Base-by-base conservation (phyloP, 2,329 filamentous ascomycete species). In the Metarhizium brunneum region DNA sequence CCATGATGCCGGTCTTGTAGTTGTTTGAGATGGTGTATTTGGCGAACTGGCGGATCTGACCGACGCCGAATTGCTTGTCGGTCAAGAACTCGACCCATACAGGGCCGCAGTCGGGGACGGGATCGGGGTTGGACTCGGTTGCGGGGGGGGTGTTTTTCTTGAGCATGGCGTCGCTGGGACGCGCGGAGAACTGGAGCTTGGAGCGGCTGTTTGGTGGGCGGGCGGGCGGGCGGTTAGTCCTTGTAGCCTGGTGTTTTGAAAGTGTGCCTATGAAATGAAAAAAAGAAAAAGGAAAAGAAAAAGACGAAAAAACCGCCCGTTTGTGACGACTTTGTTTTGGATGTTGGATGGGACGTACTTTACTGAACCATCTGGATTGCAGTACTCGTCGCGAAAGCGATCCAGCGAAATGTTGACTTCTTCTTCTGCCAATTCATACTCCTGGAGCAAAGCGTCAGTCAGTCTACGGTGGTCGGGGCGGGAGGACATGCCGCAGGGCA, bases 51-150 rank as follows among this genome's bases (percentile, higher is more conserved):
- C 92, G 91, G 73, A 97, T 88, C 71, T 96, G 90, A 74, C 91
- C 91, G 68, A 96, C 90, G 63, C 94, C 94, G 58, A 97, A 86
- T 56, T 81, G 83, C 60, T 85, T 76, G 62, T 95, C 89, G 61
- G 81, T 76, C 67, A 89, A 87, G 78, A 99, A 99, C 74, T 97
- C 91, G 65, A 97, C 82, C 82, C 89, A 96, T 76, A 99, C 87
- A 55, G 85, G 88, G 67, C 94, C 94, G 70, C 91, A 88, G 65
- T 90, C 85, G 54, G 87, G 79, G 53, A 77, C 76, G 42, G 87
- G 88, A 65, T 87, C 79, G 48, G 87, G 87, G 69, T 89, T 86
- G 62, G 76, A 75, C 61, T 82, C 75, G 59, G 85, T 88, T 25
- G 86, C 77, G 6, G 87, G 82, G 7, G 86, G 84, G 3, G 88